phyloP scores from a whole-genome alignment of 768 basidiomycete genomes.

The Serpula lacrymans region DNA sequence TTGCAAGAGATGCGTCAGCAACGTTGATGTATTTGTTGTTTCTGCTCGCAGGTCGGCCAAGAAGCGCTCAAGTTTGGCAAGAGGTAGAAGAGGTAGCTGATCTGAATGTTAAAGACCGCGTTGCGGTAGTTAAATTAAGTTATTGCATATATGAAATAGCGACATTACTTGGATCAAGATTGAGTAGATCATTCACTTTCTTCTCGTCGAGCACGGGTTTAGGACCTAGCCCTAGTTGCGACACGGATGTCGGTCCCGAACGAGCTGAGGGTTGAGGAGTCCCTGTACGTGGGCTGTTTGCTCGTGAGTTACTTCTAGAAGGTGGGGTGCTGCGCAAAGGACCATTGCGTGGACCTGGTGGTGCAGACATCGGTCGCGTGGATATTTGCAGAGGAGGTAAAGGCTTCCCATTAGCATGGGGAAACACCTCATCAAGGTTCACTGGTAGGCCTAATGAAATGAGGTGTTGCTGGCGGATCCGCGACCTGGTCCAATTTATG shows the following conservation, averaged over 20 bases:
- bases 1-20: slow-evolving; percentile 82
- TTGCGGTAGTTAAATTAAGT: no score
- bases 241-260: slow-evolving; percentile 24
- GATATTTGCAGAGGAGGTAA: slow-evolving; percentile 81
- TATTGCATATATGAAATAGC: slow-evolving; percentile 3
- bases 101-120: slow-evolving; percentile 52
- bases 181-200: slow-evolving; percentile 64
- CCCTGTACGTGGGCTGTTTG: slow-evolving; percentile 45
- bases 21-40: slow-evolving; percentile 69
- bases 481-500: slow-evolving; percentile 93
- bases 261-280: slow-evolving; percentile 41
- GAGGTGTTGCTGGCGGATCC: slow-evolving; percentile 86
- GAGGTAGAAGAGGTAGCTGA: slow-evolving; percentile 65
- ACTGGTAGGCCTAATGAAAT: slow-evolving; percentile 92
- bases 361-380: slow-evolving; percentile 79
- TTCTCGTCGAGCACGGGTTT: slow-evolving; percentile 70
- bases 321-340: slow-evolving; percentile 23
- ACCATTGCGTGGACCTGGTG: slow-evolving; percentile 57
- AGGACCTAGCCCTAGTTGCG: slow-evolving; percentile 60
- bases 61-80: slow-evolving; percentile 61
- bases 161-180: slow-evolving; percentile 61
- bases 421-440: slow-evolving; percentile 89
- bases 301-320: slow-evolving; percentile 45
- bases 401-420: slow-evolving; percentile 57
- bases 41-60: slow-evolving; percentile 66